Conservation (phyloP, 768 basidiomycete genomes). For the Fibroporia radiculosa region DNA sequence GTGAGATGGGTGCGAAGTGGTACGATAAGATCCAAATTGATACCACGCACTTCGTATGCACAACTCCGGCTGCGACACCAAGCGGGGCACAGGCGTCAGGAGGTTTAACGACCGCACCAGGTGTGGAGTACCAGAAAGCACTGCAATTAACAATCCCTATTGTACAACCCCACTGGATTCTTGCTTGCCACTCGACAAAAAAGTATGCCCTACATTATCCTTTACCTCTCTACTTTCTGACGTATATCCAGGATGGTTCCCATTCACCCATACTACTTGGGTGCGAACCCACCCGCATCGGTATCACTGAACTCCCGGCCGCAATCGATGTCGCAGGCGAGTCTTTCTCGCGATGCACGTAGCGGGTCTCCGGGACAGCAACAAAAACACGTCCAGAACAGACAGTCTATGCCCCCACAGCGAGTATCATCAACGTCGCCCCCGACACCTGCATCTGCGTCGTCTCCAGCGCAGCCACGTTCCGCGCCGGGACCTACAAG, state of each 20-base stretch:
- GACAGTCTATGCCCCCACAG: constrained; percentile 61
- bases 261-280: constrained; percentile 77
- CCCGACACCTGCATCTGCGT: constrained; percentile 31
- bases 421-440: constrained; percentile 36
- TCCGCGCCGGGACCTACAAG: constrained; percentile 16
- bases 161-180: constrained; percentile 90
- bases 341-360: constrained; percentile 35
- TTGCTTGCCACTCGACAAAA: constrained; percentile 81
- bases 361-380: constrained; percentile 23
- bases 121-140: constrained; percentile 91
- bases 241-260: constrained; percentile 67
- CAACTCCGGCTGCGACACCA: constrained; percentile 71
- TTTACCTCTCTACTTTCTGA: background rate
- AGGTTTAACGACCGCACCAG: constrained; percentile 49
- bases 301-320: constrained; percentile 41
- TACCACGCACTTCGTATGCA: constrained; percentile 97
- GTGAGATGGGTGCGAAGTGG: constrained; percentile 85
- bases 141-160: constrained; percentile 90
- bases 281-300: constrained; percentile 45
- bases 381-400: constrained; percentile 34
- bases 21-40: constrained; percentile 94
- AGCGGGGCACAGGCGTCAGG: constrained; percentile 49
- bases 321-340: constrained; percentile 72
- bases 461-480: constrained; percentile 28
- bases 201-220: constrained; percentile 41